Evolutionary conservation across 768 basidiomycete genomes (phyloP), one percentile per base, ranked within the genome.

Genomic region (Sporobolomyces roseus): DNA sequence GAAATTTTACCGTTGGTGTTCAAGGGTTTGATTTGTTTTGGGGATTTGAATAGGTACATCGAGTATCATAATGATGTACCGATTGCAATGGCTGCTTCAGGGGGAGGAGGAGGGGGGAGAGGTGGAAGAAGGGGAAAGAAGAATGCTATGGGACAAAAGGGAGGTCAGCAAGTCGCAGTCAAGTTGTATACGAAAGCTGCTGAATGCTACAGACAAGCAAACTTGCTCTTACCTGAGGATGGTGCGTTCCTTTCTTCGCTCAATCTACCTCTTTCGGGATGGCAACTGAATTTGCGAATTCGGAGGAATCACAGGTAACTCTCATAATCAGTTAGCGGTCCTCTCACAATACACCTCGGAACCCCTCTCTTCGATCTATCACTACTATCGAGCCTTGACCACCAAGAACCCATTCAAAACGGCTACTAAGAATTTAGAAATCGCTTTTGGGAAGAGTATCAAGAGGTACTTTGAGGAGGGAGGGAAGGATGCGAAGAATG

Each of bases 261-360:
- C 6, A 17, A 30, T 8, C 4, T 10, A 12, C 17, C 3, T 30
- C 25, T 19, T 27, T 36, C 16, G 38, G 10, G 17, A 41, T 17
- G 38, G n/a, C n/a, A n/a, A n/a, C n/a, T 41, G 38, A 9, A 41
- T 41, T 41, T 17, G 38, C 9, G 38, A 41, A 41, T 17, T 17
- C 17, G 10, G 38, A 41, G 10, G 9, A 41, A 41, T 41, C 17
- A 9, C 38, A 41, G 79, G 80, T 12, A 93, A 97, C 75, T 85
- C 96, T 1, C 94, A 89, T 25, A 94, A 98, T 77, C 96, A 98
- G 78, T 85, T 98, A 25, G 96, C 94, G 6, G 93, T 97, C 67
- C 84, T 97, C 36, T 85, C 91, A 3, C 86, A 88, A 7, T 93
- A 96, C 78, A 83, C 88, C 74, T 83, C 84, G 69, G 91, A 98